These are phyloP conservation scores for Nakaseomyces glabratus DNA, from an alignment of 1,139 yeast genomes.

Conservation along the genomic window DNA sequence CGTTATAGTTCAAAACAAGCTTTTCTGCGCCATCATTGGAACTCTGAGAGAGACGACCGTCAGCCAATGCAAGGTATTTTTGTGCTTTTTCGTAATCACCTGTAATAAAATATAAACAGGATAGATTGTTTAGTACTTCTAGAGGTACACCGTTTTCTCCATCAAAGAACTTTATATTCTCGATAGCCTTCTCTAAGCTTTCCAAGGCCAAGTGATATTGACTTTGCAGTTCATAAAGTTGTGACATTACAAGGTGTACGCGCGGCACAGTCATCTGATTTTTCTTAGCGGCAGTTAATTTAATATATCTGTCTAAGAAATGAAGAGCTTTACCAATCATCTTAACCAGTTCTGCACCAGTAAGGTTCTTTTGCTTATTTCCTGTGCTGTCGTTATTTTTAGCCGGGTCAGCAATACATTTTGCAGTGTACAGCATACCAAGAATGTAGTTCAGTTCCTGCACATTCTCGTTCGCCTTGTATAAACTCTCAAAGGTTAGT, in stretches of 20 bases:
- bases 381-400: background rate
- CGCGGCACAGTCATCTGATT: conserved; percentile 61
- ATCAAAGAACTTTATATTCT: conserved; percentile 37
- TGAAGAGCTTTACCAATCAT: conserved; percentile 45
- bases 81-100: conserved; percentile 48
- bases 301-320: conserved; percentile 64
- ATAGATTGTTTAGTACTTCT: conserved; percentile 73
- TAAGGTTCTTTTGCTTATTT: conserved; percentile 14
- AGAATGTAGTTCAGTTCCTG: conserved; percentile 68
- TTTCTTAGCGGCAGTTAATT: conserved; percentile 44
- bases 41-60: conserved; percentile 30
- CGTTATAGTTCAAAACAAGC: conserved; percentile 46
- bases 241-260: conserved; percentile 61
- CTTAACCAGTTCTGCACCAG: conserved; percentile 18
- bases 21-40: conserved; percentile 26
- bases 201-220: conserved; percentile 46
- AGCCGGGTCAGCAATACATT: conserved; percentile 21
- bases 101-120: conserved; percentile 68
- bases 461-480: conserved; percentile 58
- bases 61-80: conserved; percentile 45
- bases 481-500: conserved; percentile 69
- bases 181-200: conserved; percentile 50
- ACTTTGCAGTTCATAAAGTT: conserved; percentile 56
- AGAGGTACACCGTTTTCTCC: conserved; percentile 42
- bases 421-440: conserved; percentile 63